Base-by-base conservation (phyloP, 1,284 basidiomycete species). In the Trichosporon inkin region DNA sequence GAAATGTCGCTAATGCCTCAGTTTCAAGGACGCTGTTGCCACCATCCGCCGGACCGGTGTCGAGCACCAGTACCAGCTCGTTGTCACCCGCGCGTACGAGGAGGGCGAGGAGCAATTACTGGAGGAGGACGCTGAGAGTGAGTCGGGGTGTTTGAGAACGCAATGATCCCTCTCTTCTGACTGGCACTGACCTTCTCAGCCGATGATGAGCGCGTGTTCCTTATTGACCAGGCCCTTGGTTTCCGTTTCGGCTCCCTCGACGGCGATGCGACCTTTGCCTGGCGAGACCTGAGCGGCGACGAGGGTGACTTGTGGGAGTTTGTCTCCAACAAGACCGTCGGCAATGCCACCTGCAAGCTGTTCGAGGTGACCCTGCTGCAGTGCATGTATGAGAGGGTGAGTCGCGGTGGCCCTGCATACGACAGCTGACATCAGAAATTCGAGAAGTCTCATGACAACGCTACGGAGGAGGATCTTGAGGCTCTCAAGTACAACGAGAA, bases 91-190 rank as follows among this genome's bases (percentile, higher is more conserved):
- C 63, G 92, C 95, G 0, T 97, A 90, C 72, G 92, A 96, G 68
- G 92, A 97, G 64, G 94, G 92, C 10, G 94, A 97, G 73, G 90
- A 96, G 74, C 89, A 94, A 70, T 78, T 96, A 34, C 80, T 97
- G 13, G 92, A 95, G 67, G 93, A 97, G 69, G 92, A 96, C 75
- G 92, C 93, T 41, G 95, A 98, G 80, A 91, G 91, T 93, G 75
- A 73, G 89, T 82, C 22, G 14, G 22, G 11, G 16, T 36, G 10
- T 10, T 7, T 17, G 28, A 10, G 11, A 1, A n/a, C 24, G 22
- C 17, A 17, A 35, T 5, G 17, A 22, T 36, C 17, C 24, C 22
- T 7, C 44, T n/a, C 44, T 14, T 19, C 14, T 28, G 44, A n/a
- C 38, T 20, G 32, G 38, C 34, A 28, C 55, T 62, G 16, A 57